These are phyloP conservation scores for Sequoia sempervirens DNA, from an alignment of 75 land plant genomes.

Conservation along the genomic window DNA sequence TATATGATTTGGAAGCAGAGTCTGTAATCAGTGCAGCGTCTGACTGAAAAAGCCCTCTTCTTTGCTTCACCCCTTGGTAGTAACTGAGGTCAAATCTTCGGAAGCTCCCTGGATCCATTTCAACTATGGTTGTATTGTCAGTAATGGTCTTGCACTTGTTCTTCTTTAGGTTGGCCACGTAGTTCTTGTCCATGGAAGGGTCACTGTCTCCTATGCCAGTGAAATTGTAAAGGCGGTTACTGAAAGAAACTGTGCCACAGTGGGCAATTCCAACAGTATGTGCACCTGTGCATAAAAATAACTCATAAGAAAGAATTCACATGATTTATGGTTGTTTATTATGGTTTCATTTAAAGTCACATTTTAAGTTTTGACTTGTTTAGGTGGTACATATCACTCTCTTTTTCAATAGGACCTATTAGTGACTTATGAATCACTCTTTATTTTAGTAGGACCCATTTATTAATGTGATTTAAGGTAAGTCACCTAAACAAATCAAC, in stretches of 20 bases:
- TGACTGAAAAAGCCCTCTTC: constrained; percentile 12
- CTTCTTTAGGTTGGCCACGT: not conserved
- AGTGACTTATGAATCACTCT: too few species aligned
- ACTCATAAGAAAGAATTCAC: too few species aligned
- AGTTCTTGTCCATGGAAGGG: constrained; percentile 16
- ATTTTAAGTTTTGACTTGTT: too few species aligned
- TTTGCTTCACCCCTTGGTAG: not conserved
- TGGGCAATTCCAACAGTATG: constrained; percentile 18
- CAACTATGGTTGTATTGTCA: not conserved
- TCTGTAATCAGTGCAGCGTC: constrained; percentile 9
- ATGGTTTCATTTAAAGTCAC: too few species aligned
- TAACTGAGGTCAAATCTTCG: constrained; percentile 4
- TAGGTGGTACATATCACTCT: too few species aligned
- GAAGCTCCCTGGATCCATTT: constrained; percentile 7
- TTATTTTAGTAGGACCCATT: too few species aligned
- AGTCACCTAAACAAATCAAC: too few species aligned
- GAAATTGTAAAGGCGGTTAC: constrained; percentile 25
- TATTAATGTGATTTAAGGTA: too few species aligned
- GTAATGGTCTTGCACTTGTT: not conserved
- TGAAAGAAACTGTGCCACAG: constrained; percentile 7
- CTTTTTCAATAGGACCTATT: too few species aligned
- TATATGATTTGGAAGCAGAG: not conserved
- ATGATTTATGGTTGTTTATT: too few species aligned
- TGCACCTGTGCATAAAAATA: constrained; percentile 2
- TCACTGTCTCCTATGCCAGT: constrained; percentile 23